Conservation (phyloP, 1,284 basidiomycete genomes). For the Fomes fomentarius region DNA sequence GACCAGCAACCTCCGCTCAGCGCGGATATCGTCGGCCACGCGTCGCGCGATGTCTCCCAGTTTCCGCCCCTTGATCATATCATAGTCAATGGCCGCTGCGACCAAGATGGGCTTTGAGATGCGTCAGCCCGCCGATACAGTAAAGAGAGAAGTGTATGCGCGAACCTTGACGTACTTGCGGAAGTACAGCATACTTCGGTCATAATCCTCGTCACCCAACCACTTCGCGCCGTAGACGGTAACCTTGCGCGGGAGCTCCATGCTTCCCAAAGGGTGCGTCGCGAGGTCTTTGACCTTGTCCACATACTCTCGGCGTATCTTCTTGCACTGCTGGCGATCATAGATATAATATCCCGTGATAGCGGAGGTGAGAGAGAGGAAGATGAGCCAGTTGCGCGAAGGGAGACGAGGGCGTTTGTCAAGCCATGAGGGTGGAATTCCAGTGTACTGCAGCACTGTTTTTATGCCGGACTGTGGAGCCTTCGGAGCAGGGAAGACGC, state of each 20-base stretch:
- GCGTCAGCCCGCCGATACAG: slow-evolving; percentile 8
- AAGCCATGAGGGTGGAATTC: slow-evolving; percentile 73
- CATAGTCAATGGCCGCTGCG: slow-evolving; percentile 93
- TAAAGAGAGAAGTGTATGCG: slow-evolving; percentile 10
- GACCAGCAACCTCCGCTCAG: slow-evolving; percentile 60
- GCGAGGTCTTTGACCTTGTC: slow-evolving; percentile 80
- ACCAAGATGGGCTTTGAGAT: slow-evolving; percentile 83
- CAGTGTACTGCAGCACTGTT: slow-evolving; percentile 42
- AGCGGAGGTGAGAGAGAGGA: slow-evolving; percentile 76
- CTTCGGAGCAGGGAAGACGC: slow-evolving; percentile 26
- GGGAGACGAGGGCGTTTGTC: slow-evolving; percentile 81
- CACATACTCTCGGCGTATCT: slow-evolving; percentile 79
- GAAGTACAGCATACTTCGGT: slow-evolving; percentile 86
- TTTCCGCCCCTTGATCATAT: slow-evolving; percentile 79
- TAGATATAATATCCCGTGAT: slow-evolving; percentile 80
- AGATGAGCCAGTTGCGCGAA: slow-evolving; percentile 93
- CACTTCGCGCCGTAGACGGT: slow-evolving; percentile 89
- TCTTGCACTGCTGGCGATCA: slow-evolving; percentile 80
- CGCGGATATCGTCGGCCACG: slow-evolving; percentile 74
- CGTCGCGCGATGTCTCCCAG: slow-evolving; percentile 84
- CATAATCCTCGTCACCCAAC: slow-evolving; percentile 94
- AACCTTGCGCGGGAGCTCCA: slow-evolving; percentile 81
- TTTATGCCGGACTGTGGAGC: slow-evolving; percentile 35
- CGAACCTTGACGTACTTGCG: slow-evolving; percentile 95
- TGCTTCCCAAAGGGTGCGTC: slow-evolving; percentile 65